Evolutionary conservation across 352 stramenopile species (phyloP).

Genomic region (Phytophthora ramorum): DNA sequence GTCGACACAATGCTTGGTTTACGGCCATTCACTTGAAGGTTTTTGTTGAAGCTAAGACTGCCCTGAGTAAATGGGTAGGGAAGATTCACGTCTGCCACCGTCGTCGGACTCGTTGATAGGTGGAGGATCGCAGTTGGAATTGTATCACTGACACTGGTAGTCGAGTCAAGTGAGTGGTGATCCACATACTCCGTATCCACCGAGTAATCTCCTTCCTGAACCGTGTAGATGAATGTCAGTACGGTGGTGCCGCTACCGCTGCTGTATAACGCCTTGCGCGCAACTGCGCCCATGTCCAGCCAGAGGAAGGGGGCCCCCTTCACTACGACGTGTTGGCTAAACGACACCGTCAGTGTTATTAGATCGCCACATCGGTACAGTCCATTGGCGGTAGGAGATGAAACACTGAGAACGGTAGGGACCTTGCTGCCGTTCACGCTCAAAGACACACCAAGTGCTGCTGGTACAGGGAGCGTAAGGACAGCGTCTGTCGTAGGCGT

Average conservation of each 20-base stretch:
- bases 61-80: constrained; percentile 71
- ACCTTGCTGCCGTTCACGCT: constrained; percentile 68
- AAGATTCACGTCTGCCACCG: constrained; percentile 66
- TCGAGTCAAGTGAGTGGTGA: constrained; percentile 80
- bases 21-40: constrained; percentile 71
- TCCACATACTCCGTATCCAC: constrained; percentile 85
- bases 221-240: constrained; percentile 72
- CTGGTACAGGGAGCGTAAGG: constrained; percentile 60
- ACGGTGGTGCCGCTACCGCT: constrained; percentile 58
- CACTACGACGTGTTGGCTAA: constrained; percentile 79
- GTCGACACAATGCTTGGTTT: constrained; percentile 64
- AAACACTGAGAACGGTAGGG: constrained; percentile 63
- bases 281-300: constrained; percentile 63
- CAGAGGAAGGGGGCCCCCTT: constrained; percentile 67
- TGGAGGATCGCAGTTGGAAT: constrained; percentile 60
- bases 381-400: constrained; percentile 48
- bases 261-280: constrained; percentile 60
- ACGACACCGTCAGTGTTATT: constrained; percentile 63
- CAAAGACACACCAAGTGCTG: constrained; percentile 51
- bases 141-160: constrained; percentile 32
- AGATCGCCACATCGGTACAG: constrained; percentile 75
- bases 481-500: constrained; percentile 75
- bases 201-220: constrained; percentile 77
- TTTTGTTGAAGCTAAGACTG: constrained; percentile 74
- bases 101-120: constrained; percentile 73